These are phyloP conservation scores for Borovskyia barvae DNA, from an alignment of 208 protist species.

Conservation along the genomic window DNA sequence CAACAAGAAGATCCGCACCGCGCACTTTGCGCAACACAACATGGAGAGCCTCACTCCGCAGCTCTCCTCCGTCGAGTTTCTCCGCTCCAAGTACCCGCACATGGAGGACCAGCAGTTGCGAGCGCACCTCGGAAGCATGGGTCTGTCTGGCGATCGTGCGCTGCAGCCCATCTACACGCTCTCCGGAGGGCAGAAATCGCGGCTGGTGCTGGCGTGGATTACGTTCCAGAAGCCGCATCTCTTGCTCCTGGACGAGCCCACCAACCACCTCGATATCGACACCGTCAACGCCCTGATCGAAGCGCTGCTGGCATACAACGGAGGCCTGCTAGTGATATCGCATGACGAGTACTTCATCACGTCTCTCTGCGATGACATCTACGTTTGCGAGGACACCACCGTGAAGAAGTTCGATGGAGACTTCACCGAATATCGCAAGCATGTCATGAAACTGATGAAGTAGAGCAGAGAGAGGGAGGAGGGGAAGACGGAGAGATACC, in stretches of 20 bases:
- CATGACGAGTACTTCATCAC: slow-evolving; percentile 95
- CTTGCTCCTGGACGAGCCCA: slow-evolving; percentile 96
- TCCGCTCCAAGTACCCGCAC: slow-evolving; percentile 83
- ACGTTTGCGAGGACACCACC: slow-evolving; percentile 72
- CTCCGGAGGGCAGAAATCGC: slow-evolving; percentile 94
- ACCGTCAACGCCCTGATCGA: slow-evolving; percentile 93
- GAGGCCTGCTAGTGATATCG: slow-evolving; percentile 90
- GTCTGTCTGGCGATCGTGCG: slow-evolving; percentile 83
- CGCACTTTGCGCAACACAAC: slow-evolving; percentile 94
- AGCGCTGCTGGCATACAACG: slow-evolving; percentile 88
- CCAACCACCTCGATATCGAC: slow-evolving; percentile 96
- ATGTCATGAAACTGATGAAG: slow-evolving; percentile 71
- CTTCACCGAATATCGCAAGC: slow-evolving; percentile 87
- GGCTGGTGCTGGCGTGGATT: slow-evolving; percentile 93
- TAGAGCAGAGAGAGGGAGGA: slow-evolving; percentile 23
- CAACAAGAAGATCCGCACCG: slow-evolving; percentile 87
- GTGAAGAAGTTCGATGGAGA: slow-evolving; percentile 85
- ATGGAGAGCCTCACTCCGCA: slow-evolving; percentile 90
- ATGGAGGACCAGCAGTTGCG: slow-evolving; percentile 84
- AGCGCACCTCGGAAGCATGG: slow-evolving; percentile 91
- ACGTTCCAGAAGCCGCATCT: slow-evolving; percentile 93
- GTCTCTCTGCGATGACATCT: slow-evolving; percentile 91
- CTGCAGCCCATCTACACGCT: slow-evolving; percentile 92
- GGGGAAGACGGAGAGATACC: too few relatives aligned
- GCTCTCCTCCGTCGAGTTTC: slow-evolving; percentile 89